Base-by-base conservation (phyloP, 148 eudicot species). In the Agrostemma githago region DNA sequence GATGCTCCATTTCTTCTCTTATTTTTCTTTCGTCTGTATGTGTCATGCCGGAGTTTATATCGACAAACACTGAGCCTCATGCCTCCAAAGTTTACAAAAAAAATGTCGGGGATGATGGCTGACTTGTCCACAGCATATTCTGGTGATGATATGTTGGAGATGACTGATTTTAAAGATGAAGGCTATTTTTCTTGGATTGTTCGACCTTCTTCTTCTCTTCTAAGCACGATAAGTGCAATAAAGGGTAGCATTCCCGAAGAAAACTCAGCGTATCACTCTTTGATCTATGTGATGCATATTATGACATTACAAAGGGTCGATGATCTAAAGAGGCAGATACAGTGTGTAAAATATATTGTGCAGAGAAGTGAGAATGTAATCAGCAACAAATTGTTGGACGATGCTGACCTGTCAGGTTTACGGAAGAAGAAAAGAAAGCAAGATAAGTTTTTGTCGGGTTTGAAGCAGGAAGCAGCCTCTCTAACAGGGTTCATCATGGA, bases 221-320 rank as follows among this genome's bases (percentile, higher is more conserved):
- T 81, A 70, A 60, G 73, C 64, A 74, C 89, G 71, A 39, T 90
- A 74, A 77, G 76, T 46, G 56, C 68, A 39, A 72, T 90, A 64
- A 83, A 81, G 48, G 80, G 83, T 44, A 77, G 72, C 69, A 83
- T 66, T 82, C 51, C 76, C 72, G 76, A 83, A 56, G 81, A 82
- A 59, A 74, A 74, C 76, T 80, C 78, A 74, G 82, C 70, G 21
- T 78, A 68, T 77, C 74, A 80, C 72, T 75, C 90, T 64, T 72
- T 95, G 83, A 77, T 84, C 71, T 95, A 89, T 78, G 85, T 89
- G 40, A 70, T 90, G 76, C 88, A 84, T 77, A 68, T 79, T 72
- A 95, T 95, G 92, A 84, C 86, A 76, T 70, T 92, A 62, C 97
- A 95, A 86, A 88, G 94, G 87, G 90, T 95, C 86, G 89, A 78